Base-by-base conservation (phyloP, 2,329 filamentous ascomycete species). In the Stemphylium vesicarium region DNA sequence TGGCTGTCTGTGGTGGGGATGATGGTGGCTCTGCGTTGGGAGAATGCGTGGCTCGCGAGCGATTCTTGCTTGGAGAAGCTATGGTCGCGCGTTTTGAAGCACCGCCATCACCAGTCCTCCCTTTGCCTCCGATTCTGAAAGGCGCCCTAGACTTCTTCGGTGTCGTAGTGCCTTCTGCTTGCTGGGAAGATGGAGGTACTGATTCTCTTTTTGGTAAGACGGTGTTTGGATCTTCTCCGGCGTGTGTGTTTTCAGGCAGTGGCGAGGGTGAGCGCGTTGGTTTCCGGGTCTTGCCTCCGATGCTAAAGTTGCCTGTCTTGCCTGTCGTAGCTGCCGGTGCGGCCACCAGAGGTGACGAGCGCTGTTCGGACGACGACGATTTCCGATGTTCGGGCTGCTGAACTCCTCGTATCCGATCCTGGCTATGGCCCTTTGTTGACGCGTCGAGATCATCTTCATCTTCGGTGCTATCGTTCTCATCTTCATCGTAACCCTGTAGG, bases 371-470 rank as follows among this genome's bases (percentile, higher is more conserved):
- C 13, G 55, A 40, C 50, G 13, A 13, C 4, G 12, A 61, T 43
- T 20, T 53, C 46, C 13, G 55, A 50, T n/a, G 11, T 38, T n/a
- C 15, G 52, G 10, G 40, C 3, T n/a, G 29, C 24, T 29, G 36
- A 43, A 10, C 22, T 40, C 13, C 31, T 10, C 0, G 31, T 26
- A 8, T 11, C 24, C 26, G 52, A 13, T 11, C 33, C 22, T 45
- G 56, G 8, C 11, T 53, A 24, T 64, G 62, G 18, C 55, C 63
- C 24, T 51, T 68, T 2, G 57, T 42, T 10, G 69, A 70, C 6
- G 64, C 71, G 60, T 78, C 77, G 10, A 79, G 67, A 45, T 80
- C 76, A 4, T 77, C 74, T 20, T 78, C 62, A 16, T 52, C 60
- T 3, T 24, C 39, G 26, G 38, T 47, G 22, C 29, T 41, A 9